These are phyloP conservation scores for Orychophragmus violaceus DNA, from an alignment of 345 rosid genomes.

Conservation along the genomic window DNA sequence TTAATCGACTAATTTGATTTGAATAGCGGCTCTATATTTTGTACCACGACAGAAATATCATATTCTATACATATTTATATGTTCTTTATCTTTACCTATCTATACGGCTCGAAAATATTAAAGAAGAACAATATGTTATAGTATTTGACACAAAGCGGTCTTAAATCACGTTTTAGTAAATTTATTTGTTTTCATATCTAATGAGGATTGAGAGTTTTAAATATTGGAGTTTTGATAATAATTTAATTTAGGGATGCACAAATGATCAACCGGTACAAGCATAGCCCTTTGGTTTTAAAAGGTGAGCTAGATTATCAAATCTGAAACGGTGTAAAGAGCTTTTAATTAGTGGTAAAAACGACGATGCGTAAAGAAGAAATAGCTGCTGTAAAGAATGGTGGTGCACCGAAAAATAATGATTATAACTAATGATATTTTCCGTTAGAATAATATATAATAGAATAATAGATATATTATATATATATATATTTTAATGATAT, in stretches of 20 bases:
- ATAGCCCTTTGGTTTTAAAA: not conserved
- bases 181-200: not conserved
- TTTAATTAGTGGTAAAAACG: not conserved
- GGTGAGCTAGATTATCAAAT: not conserved
- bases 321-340: not conserved
- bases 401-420: not conserved
- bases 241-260: not conserved
- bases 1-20: not conserved
- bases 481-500: not conserved
- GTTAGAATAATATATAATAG: not conserved
- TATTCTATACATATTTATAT: not conserved
- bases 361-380: not conserved
- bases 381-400: not conserved
- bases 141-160: constrained; percentile 21
- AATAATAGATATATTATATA: not conserved
- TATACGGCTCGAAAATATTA: not conserved
- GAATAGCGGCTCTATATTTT: constrained; percentile 23
- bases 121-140: not conserved
- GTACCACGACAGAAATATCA: no score
- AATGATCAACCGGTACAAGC: not conserved
- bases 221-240: not conserved
- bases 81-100: not conserved
- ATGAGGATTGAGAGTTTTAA: not conserved
- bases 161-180: constrained; percentile 4
- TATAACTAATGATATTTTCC: not conserved